Evolutionary conservation across 2,329 filamentous ascomycete genomes (phyloP).

Genomic region (Fusarium lateritium): DNA sequence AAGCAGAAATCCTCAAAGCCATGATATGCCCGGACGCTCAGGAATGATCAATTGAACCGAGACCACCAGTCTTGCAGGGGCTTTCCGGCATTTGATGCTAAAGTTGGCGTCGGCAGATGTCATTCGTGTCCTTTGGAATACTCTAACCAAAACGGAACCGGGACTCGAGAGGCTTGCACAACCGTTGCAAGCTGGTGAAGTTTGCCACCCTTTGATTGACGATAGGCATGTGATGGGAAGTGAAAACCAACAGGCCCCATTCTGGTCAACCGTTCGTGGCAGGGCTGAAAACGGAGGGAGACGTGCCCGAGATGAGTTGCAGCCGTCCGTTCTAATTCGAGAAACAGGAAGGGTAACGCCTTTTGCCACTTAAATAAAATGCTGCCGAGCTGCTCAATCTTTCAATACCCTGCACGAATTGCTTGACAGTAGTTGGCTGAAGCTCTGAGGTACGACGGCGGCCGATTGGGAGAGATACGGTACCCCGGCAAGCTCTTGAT

Average conservation of each 20-base stretch:
- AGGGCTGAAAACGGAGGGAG: slow-evolving; percentile 33
- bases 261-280: slow-evolving; percentile 19
- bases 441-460: slow-evolving; percentile 15
- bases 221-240: slow-evolving; percentile 33
- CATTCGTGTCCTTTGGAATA: slow-evolving; percentile 1
- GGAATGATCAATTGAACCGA: slow-evolving; percentile 2
- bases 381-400: slow-evolving; percentile 12
- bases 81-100: slow-evolving; percentile 20
- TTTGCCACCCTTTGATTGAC: slow-evolving; percentile 33
- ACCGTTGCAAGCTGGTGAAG: slow-evolving; percentile 4
- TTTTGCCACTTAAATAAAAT: slow-evolving; percentile 18
- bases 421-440: slow-evolving; percentile 1
- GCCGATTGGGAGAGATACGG: not conserved
- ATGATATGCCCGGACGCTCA: not conserved
- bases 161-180: slow-evolving; percentile 11
- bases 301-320: slow-evolving; percentile 1
- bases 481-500: slow-evolving; percentile 2
- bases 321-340: slow-evolving; percentile 18
- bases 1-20: not conserved
- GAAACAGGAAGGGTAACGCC: slow-evolving; percentile 8
- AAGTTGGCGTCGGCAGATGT: slow-evolving; percentile 25
- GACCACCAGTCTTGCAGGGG: slow-evolving; percentile 4
- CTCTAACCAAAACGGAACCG: slow-evolving; percentile 19
- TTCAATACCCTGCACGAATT: not conserved
- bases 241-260: slow-evolving; percentile 5